These are phyloP conservation scores for Coemansia sp. DNA, from an alignment of 192 early-diverging fungal species.

Conservation along the genomic window DNA sequence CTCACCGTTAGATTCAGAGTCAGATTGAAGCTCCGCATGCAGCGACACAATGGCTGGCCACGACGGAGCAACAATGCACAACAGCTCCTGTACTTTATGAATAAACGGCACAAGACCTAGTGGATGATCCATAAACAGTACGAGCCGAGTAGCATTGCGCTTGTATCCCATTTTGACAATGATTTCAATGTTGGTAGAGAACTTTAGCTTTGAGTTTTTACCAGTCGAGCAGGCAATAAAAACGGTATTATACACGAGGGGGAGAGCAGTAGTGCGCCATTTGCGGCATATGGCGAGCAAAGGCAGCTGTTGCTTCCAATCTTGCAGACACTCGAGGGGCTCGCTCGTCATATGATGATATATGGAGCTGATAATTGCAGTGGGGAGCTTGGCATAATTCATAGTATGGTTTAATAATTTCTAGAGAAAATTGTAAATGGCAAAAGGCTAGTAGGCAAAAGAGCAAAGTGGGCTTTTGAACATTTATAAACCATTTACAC, in stretches of 20 bases:
- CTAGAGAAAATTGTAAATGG: not conserved
- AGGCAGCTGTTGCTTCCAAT: conserved; percentile 20
- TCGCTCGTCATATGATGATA: not conserved
- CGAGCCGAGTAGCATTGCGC: not conserved
- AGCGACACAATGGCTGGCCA: not conserved
- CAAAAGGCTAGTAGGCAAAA: not conserved
- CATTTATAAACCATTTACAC: too few relatives aligned
- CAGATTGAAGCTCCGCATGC: conserved; percentile 3
- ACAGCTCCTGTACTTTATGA: not conserved
- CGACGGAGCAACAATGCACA: conserved; percentile 1
- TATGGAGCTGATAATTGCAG: not conserved
- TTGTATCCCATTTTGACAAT: conserved; percentile 1
- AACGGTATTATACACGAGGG: conserved; percentile 12
- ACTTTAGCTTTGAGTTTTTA: not conserved
- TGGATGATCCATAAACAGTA: conserved; percentile 3
- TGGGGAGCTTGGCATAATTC: not conserved
- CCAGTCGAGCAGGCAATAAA: conserved; percentile 9
- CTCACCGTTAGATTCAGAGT: not conserved
- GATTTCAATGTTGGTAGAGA: conserved; percentile 11
- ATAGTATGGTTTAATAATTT: not conserved
- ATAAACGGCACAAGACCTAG: conserved; percentile 5
- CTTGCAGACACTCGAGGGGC: not conserved
- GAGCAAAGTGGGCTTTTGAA: not conserved
- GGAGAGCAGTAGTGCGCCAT: conserved; percentile 12
- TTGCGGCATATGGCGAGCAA: conserved; percentile 15